These are phyloP conservation scores for Syncephalis plumigaleata DNA, from an alignment of 371 early-diverging fungal genomes.

Conservation along the genomic window DNA sequence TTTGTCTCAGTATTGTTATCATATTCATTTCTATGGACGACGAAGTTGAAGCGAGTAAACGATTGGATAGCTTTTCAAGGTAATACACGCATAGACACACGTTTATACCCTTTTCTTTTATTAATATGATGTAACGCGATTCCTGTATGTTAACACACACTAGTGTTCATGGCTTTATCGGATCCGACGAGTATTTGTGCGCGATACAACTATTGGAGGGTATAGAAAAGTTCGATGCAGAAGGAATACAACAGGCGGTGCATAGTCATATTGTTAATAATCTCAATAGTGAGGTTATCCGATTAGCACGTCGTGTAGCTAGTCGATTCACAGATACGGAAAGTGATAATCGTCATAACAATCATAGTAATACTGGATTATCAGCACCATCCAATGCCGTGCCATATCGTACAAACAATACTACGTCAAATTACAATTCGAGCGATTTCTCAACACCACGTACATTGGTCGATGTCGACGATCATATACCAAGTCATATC, in stretches of 20 bases:
- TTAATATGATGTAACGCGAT: not conserved
- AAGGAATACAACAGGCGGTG: constrained; percentile 29
- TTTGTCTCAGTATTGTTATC: constrained; percentile 50
- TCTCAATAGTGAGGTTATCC: constrained; percentile 56
- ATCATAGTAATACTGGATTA: no score
- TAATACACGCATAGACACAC: constrained; percentile 12
- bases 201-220: constrained; percentile 49
- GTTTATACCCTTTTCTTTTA: not conserved
- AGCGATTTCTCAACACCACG: no score
- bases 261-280: constrained; percentile 38
- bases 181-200: constrained; percentile 52
- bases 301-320: constrained; percentile 26
- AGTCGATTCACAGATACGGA: no score
- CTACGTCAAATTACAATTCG: no score
- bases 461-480: no score
- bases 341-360: no score
- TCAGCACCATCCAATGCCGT: no score
- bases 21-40: constrained; percentile 58
- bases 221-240: constrained; percentile 57
- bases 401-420: no score
- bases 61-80: constrained; percentile 43
- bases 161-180: constrained; percentile 37
- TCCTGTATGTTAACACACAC: constrained; percentile 1
- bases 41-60: constrained; percentile 59
- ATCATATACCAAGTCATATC: no score